Base-by-base conservation (phyloP, 2,329 filamentous ascomycete species). In the Pyrenophora tritici-repentis region DNA sequence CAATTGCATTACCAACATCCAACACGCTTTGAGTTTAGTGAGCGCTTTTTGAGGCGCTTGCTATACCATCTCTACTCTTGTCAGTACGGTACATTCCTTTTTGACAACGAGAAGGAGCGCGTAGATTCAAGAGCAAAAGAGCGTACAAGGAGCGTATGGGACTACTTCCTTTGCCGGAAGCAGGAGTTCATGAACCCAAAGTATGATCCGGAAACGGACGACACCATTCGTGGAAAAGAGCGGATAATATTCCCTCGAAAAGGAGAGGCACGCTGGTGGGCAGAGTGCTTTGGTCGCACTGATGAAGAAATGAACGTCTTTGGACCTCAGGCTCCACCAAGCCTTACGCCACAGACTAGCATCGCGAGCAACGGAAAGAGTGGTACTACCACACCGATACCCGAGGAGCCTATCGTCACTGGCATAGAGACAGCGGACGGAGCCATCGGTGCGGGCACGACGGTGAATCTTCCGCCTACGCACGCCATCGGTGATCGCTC, bases 61-160 rank as follows among this genome's bases (percentile, higher is more conserved):
- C 80, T 97, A 1, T 99, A 97, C 69, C 94, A 99, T 71, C 82
- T 96, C 1, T 93, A 97, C 70, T 93, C 93, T 0, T 96, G 92
- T 61, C 94, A 99, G 71, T 99, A 97, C 58, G 94, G 94, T 38
- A 97, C 93, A 0, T 99, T 99, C 71, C 80, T 99, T 4, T 96
- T 90, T 75, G 97, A 99, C 75, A 95, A 86, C 48, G 94, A 99
- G 72, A 94, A 91, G 67, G 89, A 96, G 65, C 86, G 94, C 3
- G 78, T 84, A 13, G 88, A 94, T 36, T 82, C 84, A 17, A 81
- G 79, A 22, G 86, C 89, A 1, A 78, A 80, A 33, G 86, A 91
- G 63, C 82, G 84, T 46, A 96, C 91, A 3, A 82, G 88, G 3
- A 96, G 90, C 17, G 94, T 97, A 1, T 99, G 94, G 94, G 89